These are phyloP conservation scores for Colletotrichum tofieldiae DNA, from an alignment of 2,329 filamentous ascomycete genomes.

Conservation along the genomic window DNA sequence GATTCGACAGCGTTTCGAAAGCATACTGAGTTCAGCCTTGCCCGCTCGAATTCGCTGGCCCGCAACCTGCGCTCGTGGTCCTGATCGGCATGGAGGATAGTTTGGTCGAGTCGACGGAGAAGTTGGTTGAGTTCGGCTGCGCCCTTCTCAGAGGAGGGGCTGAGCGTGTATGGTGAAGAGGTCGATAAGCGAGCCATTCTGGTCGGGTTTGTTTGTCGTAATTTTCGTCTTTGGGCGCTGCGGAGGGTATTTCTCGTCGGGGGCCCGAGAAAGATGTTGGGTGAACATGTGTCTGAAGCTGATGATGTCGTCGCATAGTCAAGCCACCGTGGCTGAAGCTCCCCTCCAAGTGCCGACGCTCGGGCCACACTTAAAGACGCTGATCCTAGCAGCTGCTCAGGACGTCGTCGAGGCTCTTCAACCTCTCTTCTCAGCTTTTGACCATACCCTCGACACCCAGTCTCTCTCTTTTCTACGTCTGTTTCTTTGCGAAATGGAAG, in stretches of 20 bases:
- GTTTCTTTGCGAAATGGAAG: neutral
- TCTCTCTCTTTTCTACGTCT: neutral
- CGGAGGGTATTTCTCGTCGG: neutral
- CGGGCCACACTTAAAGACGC: conserved; percentile 17
- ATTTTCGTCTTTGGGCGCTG: neutral
- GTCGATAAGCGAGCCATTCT: conserved; percentile 41
- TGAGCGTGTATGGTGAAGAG: conserved; percentile 8
- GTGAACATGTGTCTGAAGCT: conserved; percentile 37
- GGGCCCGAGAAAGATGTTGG: neutral
- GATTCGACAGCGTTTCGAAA: too few species aligned
- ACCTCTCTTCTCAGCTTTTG: neutral
- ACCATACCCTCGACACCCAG: neutral
- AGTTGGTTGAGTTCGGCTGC: conserved; percentile 73
- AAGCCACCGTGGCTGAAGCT: conserved; percentile 46
- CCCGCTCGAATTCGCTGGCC: conserved; percentile 76
- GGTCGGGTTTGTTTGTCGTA: too few species aligned
- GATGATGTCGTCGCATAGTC: conserved; percentile 39
- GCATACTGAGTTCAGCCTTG: conserved; percentile 57
- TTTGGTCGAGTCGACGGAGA: conserved; percentile 76
- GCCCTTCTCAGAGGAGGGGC: conserved; percentile 48
- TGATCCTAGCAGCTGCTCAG: conserved; percentile 9
- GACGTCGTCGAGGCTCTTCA: too few species aligned
- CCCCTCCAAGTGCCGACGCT: conserved; percentile 22
- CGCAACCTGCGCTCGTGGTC: conserved; percentile 72
- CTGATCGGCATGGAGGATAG: conserved; percentile 73